Evolutionary conservation across 495 filamentous ascomycete species (phyloP).

Genomic region (Chaetomium cochliodes): DNA sequence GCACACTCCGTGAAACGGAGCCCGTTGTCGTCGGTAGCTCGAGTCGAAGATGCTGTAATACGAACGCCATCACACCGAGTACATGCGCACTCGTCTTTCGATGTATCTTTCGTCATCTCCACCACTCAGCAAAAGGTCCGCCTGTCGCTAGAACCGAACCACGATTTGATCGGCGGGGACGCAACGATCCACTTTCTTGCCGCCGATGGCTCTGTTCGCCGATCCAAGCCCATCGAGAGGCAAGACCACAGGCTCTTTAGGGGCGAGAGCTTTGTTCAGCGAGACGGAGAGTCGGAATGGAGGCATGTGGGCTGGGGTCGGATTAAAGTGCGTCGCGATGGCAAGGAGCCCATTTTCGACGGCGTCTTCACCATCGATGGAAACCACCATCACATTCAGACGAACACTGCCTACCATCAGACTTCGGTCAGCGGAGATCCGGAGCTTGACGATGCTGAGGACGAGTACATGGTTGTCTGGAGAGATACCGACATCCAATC

Average conservation of each 20-base stretch:
- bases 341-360: slow-evolving; percentile 77
- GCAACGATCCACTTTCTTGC: slow-evolving; percentile 70
- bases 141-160: slow-evolving; percentile 83
- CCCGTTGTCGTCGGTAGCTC: slow-evolving; percentile 70
- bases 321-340: slow-evolving; percentile 73
- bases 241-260: slow-evolving; percentile 78
- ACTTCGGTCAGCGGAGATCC: slow-evolving; percentile 76
- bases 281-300: slow-evolving; percentile 63
- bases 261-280: slow-evolving; percentile 70
- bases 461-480: slow-evolving; percentile 87
- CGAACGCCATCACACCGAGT: slow-evolving; percentile 76
- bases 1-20: slow-evolving; percentile 74
- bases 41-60: slow-evolving; percentile 72
- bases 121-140: slow-evolving; percentile 66
- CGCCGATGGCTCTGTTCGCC: slow-evolving; percentile 61
- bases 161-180: slow-evolving; percentile 79
- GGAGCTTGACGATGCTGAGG: slow-evolving; percentile 54
- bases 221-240: slow-evolving; percentile 64
- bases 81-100: slow-evolving; percentile 75
- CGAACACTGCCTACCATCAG: slow-evolving; percentile 67
- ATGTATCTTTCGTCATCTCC: slow-evolving; percentile 75
- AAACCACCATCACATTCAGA: slow-evolving; percentile 86
- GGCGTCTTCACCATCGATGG: slow-evolving; percentile 79
- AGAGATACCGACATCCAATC: slow-evolving; percentile 78
- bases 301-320: slow-evolving; percentile 82